Percentiles rank a stretch among this genome's conserved stretches.
phyloP scores from a whole-genome alignment of 371 early-diverging fungal genomes.

The Rhizomucor miehei region DNA sequence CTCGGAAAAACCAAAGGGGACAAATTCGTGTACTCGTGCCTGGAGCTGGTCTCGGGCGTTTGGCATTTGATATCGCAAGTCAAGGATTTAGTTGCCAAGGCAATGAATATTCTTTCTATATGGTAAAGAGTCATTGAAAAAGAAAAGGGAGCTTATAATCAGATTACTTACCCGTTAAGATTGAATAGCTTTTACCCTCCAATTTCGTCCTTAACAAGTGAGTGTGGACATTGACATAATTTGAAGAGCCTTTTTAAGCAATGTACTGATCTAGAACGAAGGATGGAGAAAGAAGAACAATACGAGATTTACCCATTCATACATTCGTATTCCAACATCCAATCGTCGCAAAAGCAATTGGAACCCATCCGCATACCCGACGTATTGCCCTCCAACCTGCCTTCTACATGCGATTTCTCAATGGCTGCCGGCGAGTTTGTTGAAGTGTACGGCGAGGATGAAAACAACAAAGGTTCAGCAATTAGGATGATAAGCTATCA shows the following conservation, averaged over 20 bases:
- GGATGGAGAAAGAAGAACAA: slow-evolving; percentile 32
- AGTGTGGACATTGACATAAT: slow-evolving; percentile 1
- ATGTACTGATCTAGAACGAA: slow-evolving; percentile 1
- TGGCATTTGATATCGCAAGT: slow-evolving; percentile 83
- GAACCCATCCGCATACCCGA: slow-evolving; percentile 79
- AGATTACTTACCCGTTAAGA: slow-evolving; percentile 13
- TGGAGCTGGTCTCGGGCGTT: slow-evolving; percentile 89
- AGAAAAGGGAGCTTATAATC: too few relatives aligned
- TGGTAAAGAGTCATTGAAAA: slow-evolving; percentile 39
- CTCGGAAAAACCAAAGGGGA: slow-evolving; percentile 34
- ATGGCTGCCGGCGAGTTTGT: slow-evolving; percentile 97
- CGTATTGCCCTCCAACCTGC: slow-evolving; percentile 64
- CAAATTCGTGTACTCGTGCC: slow-evolving; percentile 73
- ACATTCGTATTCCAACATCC: slow-evolving; percentile 85
- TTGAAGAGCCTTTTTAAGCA: neutral
- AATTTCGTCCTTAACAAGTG: slow-evolving; percentile 84
- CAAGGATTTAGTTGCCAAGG: slow-evolving; percentile 81
- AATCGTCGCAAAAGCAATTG: slow-evolving; percentile 58
- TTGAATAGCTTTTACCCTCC: slow-evolving; percentile 74
- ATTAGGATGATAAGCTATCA: neutral
- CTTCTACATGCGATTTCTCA: slow-evolving; percentile 77
- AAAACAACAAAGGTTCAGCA: slow-evolving; percentile 46
- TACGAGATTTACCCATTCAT: slow-evolving; percentile 85
- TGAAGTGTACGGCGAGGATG: slow-evolving; percentile 72
- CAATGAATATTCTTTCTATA: slow-evolving; percentile 78